These are phyloP conservation scores for Rhizophagus sp. DNA, from an alignment of 192 early-diverging fungal species.

Conservation along the genomic window DNA sequence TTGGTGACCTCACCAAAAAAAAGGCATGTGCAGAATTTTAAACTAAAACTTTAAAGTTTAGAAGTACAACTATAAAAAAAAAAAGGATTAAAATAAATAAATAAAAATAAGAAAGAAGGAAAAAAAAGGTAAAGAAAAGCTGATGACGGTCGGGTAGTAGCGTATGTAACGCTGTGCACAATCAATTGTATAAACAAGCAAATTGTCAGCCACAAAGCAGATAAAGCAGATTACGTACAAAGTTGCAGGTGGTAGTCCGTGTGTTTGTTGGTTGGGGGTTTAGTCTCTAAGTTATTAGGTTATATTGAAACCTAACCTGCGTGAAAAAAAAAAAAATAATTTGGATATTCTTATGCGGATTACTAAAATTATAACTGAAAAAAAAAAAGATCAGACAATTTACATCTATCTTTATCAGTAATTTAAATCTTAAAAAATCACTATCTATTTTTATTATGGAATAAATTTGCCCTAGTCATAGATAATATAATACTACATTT, in stretches of 20 bases:
- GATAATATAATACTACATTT: background rate
- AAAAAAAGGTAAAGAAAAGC: too few relatives aligned
- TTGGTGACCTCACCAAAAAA: slow-evolving; percentile 9
- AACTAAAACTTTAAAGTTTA: slow-evolving; percentile 8
- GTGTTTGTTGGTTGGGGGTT: background rate
- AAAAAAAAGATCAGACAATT: too few relatives aligned
- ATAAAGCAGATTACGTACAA: slow-evolving; percentile 14
- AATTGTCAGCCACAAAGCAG: slow-evolving; percentile 12
- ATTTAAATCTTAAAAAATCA: background rate
- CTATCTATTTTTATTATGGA: background rate
- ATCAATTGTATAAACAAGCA: slow-evolving; percentile 5
- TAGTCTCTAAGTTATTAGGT: too few relatives aligned
- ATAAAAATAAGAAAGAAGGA: background rate
- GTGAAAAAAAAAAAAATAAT: too few relatives aligned
- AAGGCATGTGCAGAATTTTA: background rate
- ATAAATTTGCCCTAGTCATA: too few relatives aligned
- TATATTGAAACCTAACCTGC: too few relatives aligned
- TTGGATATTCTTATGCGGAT: too few relatives aligned
- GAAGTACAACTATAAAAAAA: background rate
- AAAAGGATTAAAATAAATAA: background rate
- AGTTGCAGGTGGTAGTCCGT: background rate
- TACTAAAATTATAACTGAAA: too few relatives aligned
- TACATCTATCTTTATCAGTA: background rate
- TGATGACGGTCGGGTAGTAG: background rate
- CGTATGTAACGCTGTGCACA: background rate